Conservation (phyloP, 805 yeast genomes). For the Ogataea thermomethanolica region DNA sequence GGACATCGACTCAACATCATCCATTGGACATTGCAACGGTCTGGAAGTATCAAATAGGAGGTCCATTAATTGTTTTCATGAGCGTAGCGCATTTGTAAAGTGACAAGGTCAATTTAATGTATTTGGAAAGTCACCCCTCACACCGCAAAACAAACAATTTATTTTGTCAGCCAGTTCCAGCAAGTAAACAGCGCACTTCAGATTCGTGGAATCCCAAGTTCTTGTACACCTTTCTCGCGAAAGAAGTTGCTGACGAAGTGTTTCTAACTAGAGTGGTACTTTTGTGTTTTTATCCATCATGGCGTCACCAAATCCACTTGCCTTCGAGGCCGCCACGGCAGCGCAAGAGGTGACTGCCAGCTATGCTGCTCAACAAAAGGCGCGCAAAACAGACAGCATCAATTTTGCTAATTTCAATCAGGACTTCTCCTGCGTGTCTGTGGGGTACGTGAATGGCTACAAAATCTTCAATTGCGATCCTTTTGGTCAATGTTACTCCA, state of each 20-base stretch:
- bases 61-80: neutral
- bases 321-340: conserved; percentile 20
- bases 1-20: conserved; percentile 39
- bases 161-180: too few relatives aligned
- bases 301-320: conserved; percentile 21
- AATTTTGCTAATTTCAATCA: conserved; percentile 76
- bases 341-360: conserved; percentile 17
- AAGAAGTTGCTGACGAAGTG: neutral
- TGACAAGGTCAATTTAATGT: neutral
- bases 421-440: conserved; percentile 76
- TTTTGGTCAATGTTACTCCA: conserved; percentile 64
- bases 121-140: neutral
- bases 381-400: conserved; percentile 24
- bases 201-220: neutral
- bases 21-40: conserved; percentile 29
- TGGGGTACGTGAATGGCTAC: conserved; percentile 63
- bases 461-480: conserved; percentile 84
- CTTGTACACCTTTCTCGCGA: neutral
- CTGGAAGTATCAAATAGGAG: conserved; percentile 11
- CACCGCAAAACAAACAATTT: neutral
- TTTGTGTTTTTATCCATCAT: neutral
- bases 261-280: too few relatives aligned
- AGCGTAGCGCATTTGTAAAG: too few relatives aligned
- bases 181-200: too few relatives aligned
- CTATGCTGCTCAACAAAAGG: conserved; percentile 10